Percentiles rank a stretch among this genome's conserved stretches.
phyloP scores from a whole-genome alignment of 2,329 filamentous ascomycete species.

The Neopestalotiopsis sp. region DNA sequence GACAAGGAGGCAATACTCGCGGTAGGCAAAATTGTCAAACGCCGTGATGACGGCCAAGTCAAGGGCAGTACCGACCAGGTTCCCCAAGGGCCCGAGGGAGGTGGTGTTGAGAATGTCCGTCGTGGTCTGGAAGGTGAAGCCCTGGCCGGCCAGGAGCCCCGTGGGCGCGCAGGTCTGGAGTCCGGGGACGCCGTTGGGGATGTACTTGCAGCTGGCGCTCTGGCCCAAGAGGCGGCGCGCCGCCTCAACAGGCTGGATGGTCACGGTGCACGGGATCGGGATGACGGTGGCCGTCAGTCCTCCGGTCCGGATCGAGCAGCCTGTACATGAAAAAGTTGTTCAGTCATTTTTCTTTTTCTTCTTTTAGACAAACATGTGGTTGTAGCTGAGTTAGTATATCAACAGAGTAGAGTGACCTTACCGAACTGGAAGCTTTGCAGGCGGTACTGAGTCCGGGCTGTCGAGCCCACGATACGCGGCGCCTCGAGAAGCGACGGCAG shows the following conservation, averaged over 20 bases:
- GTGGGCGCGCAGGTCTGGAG: neutral
- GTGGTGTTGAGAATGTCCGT: neutral
- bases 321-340: too few relatives aligned
- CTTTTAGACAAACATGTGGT: too few relatives aligned
- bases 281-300: neutral
- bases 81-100: neutral
- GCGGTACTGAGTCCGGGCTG: neutral
- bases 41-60: neutral
- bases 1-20: neutral
- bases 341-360: too few relatives aligned
- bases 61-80: neutral
- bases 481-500: neutral
- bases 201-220: neutral
- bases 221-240: neutral
- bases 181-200: too few relatives aligned
- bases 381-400: too few relatives aligned
- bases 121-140: constrained; percentile 8
- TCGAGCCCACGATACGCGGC: neutral
- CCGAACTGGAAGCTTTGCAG: constrained; percentile 8
- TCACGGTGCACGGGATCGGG: neutral
- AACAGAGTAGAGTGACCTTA: too few relatives aligned
- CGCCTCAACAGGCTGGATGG: neutral
- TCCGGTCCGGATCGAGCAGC: neutral
- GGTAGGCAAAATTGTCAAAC: neutral
- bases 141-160: neutral